Evolutionary conservation across 148 eudicot genomes (phyloP).

Genomic region (Chenopodium quinoa): DNA sequence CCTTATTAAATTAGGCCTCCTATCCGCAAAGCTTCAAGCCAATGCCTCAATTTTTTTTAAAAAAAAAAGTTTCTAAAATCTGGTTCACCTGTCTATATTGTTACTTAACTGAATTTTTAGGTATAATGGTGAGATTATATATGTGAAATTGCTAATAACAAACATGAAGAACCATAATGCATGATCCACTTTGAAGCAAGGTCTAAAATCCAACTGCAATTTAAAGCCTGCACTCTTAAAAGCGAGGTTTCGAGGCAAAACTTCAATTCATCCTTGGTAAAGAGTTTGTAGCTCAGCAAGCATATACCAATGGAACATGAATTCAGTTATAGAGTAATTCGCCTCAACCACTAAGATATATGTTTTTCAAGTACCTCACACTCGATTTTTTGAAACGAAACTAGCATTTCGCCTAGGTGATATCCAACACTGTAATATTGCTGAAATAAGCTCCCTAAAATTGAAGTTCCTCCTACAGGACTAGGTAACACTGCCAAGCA

Average conservation of each 20-base stretch:
- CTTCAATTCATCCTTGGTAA: not conserved
- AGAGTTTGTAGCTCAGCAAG: not conserved
- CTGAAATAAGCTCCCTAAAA: constrained; percentile 28
- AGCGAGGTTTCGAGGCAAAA: not conserved
- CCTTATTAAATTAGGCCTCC: not conserved
- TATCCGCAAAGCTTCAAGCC: not conserved
- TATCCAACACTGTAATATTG: constrained; percentile 26
- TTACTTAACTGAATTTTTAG: no score
- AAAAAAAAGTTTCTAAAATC: not conserved
- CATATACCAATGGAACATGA: not conserved
- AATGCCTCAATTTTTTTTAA: not conserved
- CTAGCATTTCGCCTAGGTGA: constrained; percentile 20
- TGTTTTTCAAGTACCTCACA: constrained; percentile 18
- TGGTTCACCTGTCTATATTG: not conserved
- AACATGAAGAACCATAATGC: no score
- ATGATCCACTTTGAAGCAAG: no score
- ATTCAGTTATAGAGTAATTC: not conserved
- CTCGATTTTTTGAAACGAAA: constrained; percentile 23
- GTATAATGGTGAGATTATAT: not conserved
- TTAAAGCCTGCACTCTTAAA: not conserved
- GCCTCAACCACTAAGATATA: not conserved
- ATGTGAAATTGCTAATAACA: not conserved
- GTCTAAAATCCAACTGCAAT: no score
- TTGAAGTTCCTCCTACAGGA: constrained; percentile 26
- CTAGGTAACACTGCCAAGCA: constrained; percentile 24